Base-by-base conservation (phyloP, 805 yeast genomes). In the Candida maesae region DNA sequence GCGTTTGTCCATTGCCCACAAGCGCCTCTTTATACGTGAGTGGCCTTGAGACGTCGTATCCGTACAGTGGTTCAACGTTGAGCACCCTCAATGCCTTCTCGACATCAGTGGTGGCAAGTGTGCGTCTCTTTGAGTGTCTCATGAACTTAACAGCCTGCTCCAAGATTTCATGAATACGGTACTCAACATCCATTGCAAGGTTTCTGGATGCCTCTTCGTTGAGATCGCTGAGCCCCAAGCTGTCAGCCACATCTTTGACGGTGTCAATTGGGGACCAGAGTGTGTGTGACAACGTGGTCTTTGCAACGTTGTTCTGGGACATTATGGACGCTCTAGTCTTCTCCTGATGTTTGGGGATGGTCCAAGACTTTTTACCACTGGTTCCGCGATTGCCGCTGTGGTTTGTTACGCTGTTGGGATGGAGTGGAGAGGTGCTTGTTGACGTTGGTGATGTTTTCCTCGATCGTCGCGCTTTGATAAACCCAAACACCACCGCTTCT, bases 151-250 rank as follows among this genome's bases (percentile, higher is more conserved):
- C 79, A 16, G 99, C 98, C 50, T 93, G 95, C 61, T 93, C 99
- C 45, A 95, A 68, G 29, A 93, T 85, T 65, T 93, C 98, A 61
- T 91, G 91, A 50, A 93, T 86, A 47, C 99, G 76, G 61, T 95
- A 93, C 66, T 93, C 99, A n/a, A 93, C 95, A 60, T 93, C 99
- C 99, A 93, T 93, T 6, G 99, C 98, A 46, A 93, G 68, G 47
- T 93, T 87, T 58, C 88, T 86, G 35, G 96, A 84, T 2, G 91
- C 95, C 45, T 95, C 99, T 39, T 91, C 98, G 24, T 87, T 85
- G 35, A 93, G 68, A 42, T 68, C 78, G 3, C 72, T 63, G 27
- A 93, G 72, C 2, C 99, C 99, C 10, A 93, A 68, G 3, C 88
- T 76, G 59, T 93, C 99, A 0, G 97, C 96, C 13, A 87, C 96